Evolutionary conservation across 345 rosid genomes (phyloP), one percentile per base, ranked within the genome.

Genomic region (Firmiana major): DNA sequence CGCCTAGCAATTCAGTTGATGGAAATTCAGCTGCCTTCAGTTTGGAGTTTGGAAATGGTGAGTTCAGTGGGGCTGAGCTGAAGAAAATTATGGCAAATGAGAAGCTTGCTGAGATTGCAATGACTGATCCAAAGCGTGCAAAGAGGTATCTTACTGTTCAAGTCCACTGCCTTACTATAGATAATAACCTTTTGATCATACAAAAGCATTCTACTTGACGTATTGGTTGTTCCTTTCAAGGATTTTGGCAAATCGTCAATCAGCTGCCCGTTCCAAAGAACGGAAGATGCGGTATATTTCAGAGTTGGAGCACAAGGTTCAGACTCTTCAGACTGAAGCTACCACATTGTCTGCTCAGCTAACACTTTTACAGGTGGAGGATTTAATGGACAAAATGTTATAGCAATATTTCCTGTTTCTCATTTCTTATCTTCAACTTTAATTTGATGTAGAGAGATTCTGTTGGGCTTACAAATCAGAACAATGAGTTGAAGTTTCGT

Each of bases 191-290:
- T 17, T 34, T 73, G 34, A 54, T 71, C 12, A 1, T 42, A 1
- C 40, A 10, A 46, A 28, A 10, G 43, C 46, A 28, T 75, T 68
- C 31, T 31, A 34, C 78, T 59, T 60, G 43, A 43, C 16, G 71
- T 13, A 16, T n/a, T 58, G 65, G 55, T 21, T 83, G 75, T 26
- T 55, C 8, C 48, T 63, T 76, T 79, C 24, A 76, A 94, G 98
- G 85, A 93, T 94, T 78, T 85, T 94, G 85, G 97, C 97, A 34
- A 87, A 94, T 78, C 94, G 97, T 49, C 97, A 93, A 66, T 94
- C 98, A 43, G 98, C 97, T 79, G 98, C 98, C 21, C 93, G 97
- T 22, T 94, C 98, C 28, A 93, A 94, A 80, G 98, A 94, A 82
- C 83, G 98, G 83, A 94, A 94, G 88, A 89, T 88, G 98, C 87